These are phyloP conservation scores for Gastrolobium bilobum DNA, from an alignment of 306 rosid species.

Conservation along the genomic window DNA sequence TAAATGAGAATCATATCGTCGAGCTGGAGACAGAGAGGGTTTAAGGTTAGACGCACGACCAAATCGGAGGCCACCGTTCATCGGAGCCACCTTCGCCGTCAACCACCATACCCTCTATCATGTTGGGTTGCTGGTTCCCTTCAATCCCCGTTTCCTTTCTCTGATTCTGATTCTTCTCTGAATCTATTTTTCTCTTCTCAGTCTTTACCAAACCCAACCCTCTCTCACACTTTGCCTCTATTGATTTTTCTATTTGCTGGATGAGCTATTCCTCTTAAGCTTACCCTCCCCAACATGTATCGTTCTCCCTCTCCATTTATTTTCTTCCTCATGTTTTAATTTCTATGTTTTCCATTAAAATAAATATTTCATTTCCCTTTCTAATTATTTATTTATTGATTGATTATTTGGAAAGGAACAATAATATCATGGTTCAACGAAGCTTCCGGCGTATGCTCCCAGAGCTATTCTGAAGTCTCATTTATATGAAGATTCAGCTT, in stretches of 20 bases:
- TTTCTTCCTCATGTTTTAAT: not conserved
- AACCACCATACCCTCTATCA: too few species aligned
- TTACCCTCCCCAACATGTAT: conserved; percentile 44
- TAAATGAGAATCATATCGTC: too few species aligned
- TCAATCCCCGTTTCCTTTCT: conserved; percentile 18
- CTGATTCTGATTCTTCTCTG: not conserved
- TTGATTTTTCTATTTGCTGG: not conserved
- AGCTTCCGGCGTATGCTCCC: conserved; percentile 75
- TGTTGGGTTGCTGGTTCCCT: too few species aligned
- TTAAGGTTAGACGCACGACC: too few species aligned
- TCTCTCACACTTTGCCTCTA: not conserved
- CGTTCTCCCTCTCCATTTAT: not conserved
- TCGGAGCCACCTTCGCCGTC: too few species aligned
- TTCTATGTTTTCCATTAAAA: too few species aligned
- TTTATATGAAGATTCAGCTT: conserved; percentile 52
- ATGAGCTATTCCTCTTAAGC: conserved; percentile 11
- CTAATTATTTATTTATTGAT: not conserved
- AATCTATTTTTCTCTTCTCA: not conserved
- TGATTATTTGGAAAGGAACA: conserved; percentile 50
- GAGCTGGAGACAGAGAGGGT: too few species aligned
- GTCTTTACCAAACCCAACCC: not conserved
- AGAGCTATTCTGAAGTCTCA: conserved; percentile 61
- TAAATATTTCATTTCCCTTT: not conserved
- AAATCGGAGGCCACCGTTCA: too few species aligned
- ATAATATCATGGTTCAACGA: conserved; percentile 78